Base-by-base conservation (phyloP, 441 rosid genomes). In the Erodium texanum region DNA sequence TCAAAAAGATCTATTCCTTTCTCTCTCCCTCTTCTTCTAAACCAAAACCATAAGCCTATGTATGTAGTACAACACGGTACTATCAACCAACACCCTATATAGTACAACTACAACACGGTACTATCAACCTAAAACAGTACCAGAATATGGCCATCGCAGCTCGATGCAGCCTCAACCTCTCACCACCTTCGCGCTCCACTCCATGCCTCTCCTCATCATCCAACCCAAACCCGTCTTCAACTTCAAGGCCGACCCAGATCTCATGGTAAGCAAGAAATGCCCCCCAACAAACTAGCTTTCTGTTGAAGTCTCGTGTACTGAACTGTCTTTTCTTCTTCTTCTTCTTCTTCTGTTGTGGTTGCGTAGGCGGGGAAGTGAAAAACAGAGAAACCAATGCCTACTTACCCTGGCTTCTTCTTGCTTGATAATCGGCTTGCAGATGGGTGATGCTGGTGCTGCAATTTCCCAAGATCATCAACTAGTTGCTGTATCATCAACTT, bases 361-460 rank as follows among this genome's bases (percentile, higher is more conserved):
- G 8, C 62, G 62, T n/a, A 71, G 81, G 70, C 56, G 24, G 23
- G 67, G 59, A 59, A 56, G 62, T 19, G 77, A 70, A 38, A 78
- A 24, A 18, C 74, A 73, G 80, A 65, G 73, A 59, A 72, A 64
- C 4, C 70, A 38, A 54, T 77, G 72, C 23, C 68, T 62, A 0
- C 20, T 62, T 52, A 75, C 78, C 22, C 14, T 72, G 69, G 83
- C 80, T 1, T 71, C 62, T 56, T 56, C 24, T 56, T 18, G 76
- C 66, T 22, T 74, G 69, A 58, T 79, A 27, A 64, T 82, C 20
- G 75, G 85, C 10, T 23, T 76, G 15, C 71, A 76, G 36, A 14
- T 72, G 61, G 66, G 58, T 23, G 45, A 29, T 24, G 62, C 62
- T 20, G 20, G 24, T 20, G 62, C 62, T 56, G 15, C 18, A 0